Evolutionary conservation across 2,329 filamentous ascomycete genomes (phyloP), one percentile per base, ranked within the genome.

Genomic region (Colletotrichum echinochloae): DNA sequence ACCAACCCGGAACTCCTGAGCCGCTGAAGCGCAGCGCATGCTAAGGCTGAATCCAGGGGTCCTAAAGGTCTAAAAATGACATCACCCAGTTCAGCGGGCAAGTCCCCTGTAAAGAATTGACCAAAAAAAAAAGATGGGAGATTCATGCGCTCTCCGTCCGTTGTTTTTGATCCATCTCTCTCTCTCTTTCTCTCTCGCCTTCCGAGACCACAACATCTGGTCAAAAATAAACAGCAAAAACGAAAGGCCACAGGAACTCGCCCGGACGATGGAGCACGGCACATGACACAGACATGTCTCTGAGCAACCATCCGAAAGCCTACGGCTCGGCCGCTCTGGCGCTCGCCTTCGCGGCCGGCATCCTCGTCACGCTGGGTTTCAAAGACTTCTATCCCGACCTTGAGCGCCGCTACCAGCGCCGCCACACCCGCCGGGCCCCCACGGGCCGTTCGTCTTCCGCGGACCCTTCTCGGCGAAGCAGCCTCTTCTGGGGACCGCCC

Each of bases 371-470:
- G 0, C 81, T 96, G 3, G 91, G 91, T 68, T 90, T 94, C 82
- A 94, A 94, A 80, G 92, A 95, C 78, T 80, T 95, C 46, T 95
- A 94, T 76, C 90, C 92, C 1, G 91, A 94, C 74, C 85, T 94
- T 56, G 91, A 94, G 78, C 81, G 85, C 28, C 86, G 89, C 26
- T 93, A 90, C 76, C 88, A 88, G 75, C 83, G 80, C 73, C 81
- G 81, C 73, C 78, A 78, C 65, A 72, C 79, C 74, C 66, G 74
- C 68, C 70, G 2, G 60, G 49, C 49, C 28, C 60, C 51, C 51
- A 52, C 55, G 30, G 57, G 60, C 73, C 44, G 54, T 60, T 64
- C 60, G 20, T 70, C 60, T 23, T 71, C 63, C n/a, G 64, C 70
- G 23, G 64, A 73, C 26, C 72, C 72, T 6, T 75, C 76, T 5